These are phyloP conservation scores for Hypomyces perniciosus DNA, from an alignment of 2,329 filamentous ascomycete genomes.

Conservation along the genomic window DNA sequence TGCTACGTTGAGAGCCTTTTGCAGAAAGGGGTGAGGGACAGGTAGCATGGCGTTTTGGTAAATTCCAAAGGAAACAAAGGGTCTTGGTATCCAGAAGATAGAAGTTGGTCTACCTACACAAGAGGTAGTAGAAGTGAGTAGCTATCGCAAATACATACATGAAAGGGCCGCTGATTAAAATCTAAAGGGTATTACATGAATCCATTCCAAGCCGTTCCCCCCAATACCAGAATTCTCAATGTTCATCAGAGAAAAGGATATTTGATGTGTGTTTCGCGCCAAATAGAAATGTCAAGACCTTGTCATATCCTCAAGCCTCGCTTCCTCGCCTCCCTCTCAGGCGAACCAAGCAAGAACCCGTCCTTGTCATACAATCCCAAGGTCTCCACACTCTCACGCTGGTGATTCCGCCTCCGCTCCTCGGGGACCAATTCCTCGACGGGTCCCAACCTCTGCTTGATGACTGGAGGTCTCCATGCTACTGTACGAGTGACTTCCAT, in stretches of 20 bases:
- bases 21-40: neutral
- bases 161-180: slow-evolving; percentile 5
- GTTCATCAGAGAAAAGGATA: neutral
- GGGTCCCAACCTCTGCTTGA: slow-evolving; percentile 20
- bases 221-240: neutral
- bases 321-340: slow-evolving; percentile 25
- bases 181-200: neutral
- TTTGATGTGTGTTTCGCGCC: neutral
- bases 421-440: slow-evolving; percentile 23
- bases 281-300: too few relatives aligned
- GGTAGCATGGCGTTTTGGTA: slow-evolving; percentile 21
- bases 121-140: neutral
- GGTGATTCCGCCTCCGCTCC: slow-evolving; percentile 17
- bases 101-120: neutral
- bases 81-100: slow-evolving; percentile 14
- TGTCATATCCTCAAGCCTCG: slow-evolving; percentile 10
- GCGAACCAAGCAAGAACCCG: slow-evolving; percentile 39
- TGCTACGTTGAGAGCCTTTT: neutral
- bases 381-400: slow-evolving; percentile 31
- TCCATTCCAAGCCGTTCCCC: neutral
- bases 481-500: slow-evolving; percentile 2
- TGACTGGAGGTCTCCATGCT: neutral
- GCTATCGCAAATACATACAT: neutral
- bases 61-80: slow-evolving; percentile 13
- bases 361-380: slow-evolving; percentile 40